Conservation (phyloP, 108 stramenopile genomes). For the Asterionellopsis glacialis region DNA sequence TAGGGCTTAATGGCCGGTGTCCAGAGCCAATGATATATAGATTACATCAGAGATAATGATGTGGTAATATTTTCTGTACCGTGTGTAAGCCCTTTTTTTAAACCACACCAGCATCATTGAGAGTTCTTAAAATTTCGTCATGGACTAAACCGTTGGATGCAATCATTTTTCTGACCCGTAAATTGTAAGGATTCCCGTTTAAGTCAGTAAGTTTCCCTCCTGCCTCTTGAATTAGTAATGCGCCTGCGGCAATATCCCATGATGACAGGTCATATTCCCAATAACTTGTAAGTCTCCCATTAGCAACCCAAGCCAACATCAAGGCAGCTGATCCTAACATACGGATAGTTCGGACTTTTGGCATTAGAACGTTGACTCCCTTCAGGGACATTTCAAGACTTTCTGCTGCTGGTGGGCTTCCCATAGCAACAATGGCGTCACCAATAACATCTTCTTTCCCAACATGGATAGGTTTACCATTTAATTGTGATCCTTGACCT, state of each 20-base stretch:
- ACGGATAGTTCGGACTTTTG: conserved; percentile 67
- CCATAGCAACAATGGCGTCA: conserved; percentile 59
- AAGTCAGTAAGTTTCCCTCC: conserved; percentile 71
- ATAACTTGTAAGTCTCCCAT: conserved; percentile 66
- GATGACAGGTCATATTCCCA: conserved; percentile 78
- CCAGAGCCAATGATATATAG: no score
- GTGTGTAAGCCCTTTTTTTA: background rate
- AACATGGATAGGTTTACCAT: conserved; percentile 38
- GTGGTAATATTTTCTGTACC: no score
- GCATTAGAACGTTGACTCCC: conserved; percentile 61
- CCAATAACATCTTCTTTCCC: conserved; percentile 12
- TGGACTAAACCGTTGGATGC: conserved; percentile 65
- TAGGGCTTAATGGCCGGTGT: no score
- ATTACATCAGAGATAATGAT: no score
- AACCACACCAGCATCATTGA: conserved; percentile 49
- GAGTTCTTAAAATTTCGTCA: conserved; percentile 42
- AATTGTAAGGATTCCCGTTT: conserved; percentile 44
- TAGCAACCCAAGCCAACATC: conserved; percentile 82
- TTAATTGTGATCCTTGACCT: conserved; percentile 71
- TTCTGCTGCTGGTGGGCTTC: conserved; percentile 61
- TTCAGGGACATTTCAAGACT: conserved; percentile 64
- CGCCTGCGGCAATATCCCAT: conserved; percentile 80
- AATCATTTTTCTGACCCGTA: conserved; percentile 70
- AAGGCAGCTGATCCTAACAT: conserved; percentile 81
- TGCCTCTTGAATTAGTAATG: conserved; percentile 65